Base-by-base conservation (phyloP, 2,329 filamentous ascomycete genomes). In the Plectosphaerella plurivora region DNA sequence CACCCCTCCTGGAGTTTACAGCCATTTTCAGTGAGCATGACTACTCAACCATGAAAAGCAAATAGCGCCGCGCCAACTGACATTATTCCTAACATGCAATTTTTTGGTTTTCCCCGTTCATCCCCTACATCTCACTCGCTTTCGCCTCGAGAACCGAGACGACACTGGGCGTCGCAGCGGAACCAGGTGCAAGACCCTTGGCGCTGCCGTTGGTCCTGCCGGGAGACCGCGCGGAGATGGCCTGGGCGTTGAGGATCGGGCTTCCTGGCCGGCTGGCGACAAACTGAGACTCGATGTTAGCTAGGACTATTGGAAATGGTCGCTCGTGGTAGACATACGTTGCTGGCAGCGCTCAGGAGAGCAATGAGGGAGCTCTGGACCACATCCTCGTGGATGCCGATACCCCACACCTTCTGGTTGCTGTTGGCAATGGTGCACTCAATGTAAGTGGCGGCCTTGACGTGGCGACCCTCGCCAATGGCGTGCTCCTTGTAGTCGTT, bases 401-500 rank as follows among this genome's bases (percentile, higher is more conserved):
- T 88, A 60, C 91, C 91, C 91, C 91, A 96, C 3, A 96, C 87
- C 63, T 83, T 87, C 62, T 89, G 78, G 51, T 80, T 81, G 57
- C 78, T 86, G 46, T 81, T 83, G 4, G 81, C 72, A 18, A 85
- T 79, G 25, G 81, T 91, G 71, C 91, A 96, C 70, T 97, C 89
- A 58, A 97, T 96, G 67, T 95, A 97, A 2, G 92, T 90, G 2
- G 91, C 93, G n/a, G 93, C 93, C 75, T 95, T 95, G 59, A 93
- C 90, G 55, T 91, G 83, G 53, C 84, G 82, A 55, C 89, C 90
- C 49, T 79, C 77, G 59, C 91, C 91, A 60, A 97, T 91, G 25
- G 92, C 88, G 72, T 97, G 93, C 71, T 97, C 94, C 76, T 95
- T 96, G 77, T 97, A 97, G 68, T 97, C 91, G 45, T 86, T 83